Evolutionary conservation across 2,329 filamentous ascomycete genomes (phyloP), one percentile per base, ranked within the genome.

Genomic region (Venturia pyrina): DNA sequence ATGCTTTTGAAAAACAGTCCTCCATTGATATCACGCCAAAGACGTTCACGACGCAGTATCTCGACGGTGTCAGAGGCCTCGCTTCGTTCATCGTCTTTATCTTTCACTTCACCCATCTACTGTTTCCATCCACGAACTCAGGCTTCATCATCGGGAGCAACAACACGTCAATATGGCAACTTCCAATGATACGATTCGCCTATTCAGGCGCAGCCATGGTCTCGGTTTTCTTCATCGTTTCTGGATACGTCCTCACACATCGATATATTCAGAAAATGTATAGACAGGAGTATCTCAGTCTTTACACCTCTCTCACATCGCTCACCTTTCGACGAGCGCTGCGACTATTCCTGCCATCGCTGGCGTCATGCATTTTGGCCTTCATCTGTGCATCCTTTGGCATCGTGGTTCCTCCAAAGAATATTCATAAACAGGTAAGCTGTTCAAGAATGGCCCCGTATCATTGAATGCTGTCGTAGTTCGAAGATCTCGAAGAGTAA

Each of bases 191-290:
- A 21, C 77, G 83, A 19, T 74, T 86, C 5, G 76, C 81, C 66
- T 85, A 81, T 71, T 80, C 81, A 63, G 84, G 83, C 0, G 82
- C 81, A 6, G 79, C 82, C 0, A 83, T 83, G 69, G 84, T 87
- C 43, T 82, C 80, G 72, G 75, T 86, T 68, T 87, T 87, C 77
- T 87, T 86, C 71, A 80, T 86, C 70, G 82, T 87, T 61, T 85
- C 83, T 0, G 85, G 85, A 21, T 87, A 86, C 72, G 85, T 83
- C 4, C 77, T 88, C 13, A 82, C 81, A 40, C 79, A 85, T 68
- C 68, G 68, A 28, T 68, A 70, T 6, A 34, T 71, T 11, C 67
- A 68, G 44, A 63, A 70, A 62, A 69, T 69, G 53, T 64, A 68
- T 24, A 62, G 48, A 11, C 57, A 65, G 19, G 37, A 68, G 34